Evolutionary conservation across 1,284 basidiomycete genomes (phyloP).

Genomic region (Thecaphora thlaspeos): DNA sequence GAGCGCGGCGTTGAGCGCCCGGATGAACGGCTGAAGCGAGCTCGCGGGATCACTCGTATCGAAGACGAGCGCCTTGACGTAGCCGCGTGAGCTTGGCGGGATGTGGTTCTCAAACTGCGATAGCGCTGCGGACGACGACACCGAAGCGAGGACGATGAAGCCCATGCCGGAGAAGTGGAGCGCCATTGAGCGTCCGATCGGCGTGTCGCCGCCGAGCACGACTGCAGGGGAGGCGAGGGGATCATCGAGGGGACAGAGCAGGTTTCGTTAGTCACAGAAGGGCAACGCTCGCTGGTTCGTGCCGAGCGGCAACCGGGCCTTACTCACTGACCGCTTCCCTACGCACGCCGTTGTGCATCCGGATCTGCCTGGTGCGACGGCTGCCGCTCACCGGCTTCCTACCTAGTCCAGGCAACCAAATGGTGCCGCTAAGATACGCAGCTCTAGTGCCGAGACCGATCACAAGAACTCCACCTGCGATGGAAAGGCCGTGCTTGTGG

Average conservation of each 20-base stretch:
- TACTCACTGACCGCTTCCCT: constrained; percentile 39
- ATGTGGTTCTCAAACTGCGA: constrained; percentile 44
- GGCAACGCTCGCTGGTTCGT: not conserved
- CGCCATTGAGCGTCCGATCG: constrained; percentile 44
- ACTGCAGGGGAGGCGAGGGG: constrained; percentile 5
- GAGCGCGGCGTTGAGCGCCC: constrained; percentile 41
- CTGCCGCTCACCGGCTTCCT: constrained; percentile 13
- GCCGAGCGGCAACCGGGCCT: not conserved
- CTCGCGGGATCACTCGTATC: constrained; percentile 24
- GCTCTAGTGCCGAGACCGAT: constrained; percentile 29
- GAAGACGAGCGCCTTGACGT: constrained; percentile 47
- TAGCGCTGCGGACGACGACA: constrained; percentile 29
- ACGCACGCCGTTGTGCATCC: constrained; percentile 35
- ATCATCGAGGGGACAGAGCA: not conserved
- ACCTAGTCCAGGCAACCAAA: constrained; percentile 28
- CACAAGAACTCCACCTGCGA: constrained; percentile 19
- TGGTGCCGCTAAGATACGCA: constrained; percentile 22
- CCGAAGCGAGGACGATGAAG: constrained; percentile 52
- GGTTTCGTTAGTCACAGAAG: too few species aligned
- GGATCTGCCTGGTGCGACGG: constrained; percentile 20
- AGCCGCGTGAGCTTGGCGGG: constrained; percentile 46
- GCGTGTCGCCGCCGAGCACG: constrained; percentile 55
- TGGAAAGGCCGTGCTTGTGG: constrained; percentile 13
- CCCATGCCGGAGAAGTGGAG: constrained; percentile 42
- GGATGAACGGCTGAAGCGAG: constrained; percentile 37